Evolutionary conservation across 805 yeast genomes (phyloP).

Genomic region (Clavispora vitiphila): DNA sequence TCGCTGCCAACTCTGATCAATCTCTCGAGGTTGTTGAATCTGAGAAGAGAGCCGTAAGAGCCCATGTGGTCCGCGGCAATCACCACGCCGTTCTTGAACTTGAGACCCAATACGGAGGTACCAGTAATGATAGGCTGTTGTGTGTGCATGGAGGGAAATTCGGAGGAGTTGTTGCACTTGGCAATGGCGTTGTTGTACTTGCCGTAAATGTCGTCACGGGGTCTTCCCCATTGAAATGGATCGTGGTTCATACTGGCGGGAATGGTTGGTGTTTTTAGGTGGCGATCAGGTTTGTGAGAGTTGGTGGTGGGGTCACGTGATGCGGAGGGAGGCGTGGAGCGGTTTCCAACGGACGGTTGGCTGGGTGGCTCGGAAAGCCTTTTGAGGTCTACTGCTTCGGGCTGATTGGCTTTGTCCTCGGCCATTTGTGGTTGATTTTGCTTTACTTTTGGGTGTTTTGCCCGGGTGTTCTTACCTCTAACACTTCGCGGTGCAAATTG

Average conservation of each 20-base stretch:
- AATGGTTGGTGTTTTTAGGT: not conserved
- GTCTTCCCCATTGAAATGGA: slow-evolving; percentile 95
- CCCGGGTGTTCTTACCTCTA: no score
- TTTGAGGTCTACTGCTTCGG: no score
- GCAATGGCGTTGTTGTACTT: slow-evolving; percentile 71
- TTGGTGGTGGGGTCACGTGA: not conserved
- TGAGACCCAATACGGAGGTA: slow-evolving; percentile 88
- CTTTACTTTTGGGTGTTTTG: no score
- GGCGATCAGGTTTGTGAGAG: not conserved
- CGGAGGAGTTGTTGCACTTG: slow-evolving; percentile 37
- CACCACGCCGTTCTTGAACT: slow-evolving; percentile 83
- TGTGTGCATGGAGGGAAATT: slow-evolving; percentile 76
- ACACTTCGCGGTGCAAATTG: no score
- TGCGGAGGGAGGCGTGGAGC: no score
- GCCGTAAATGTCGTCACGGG: slow-evolving; percentile 78
- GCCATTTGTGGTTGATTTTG: no score
- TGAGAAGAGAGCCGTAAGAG: slow-evolving; percentile 87
- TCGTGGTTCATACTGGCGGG: slow-evolving; percentile 78
- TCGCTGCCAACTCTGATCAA: slow-evolving; percentile 76
- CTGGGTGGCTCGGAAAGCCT: no score
- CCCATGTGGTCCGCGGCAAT: slow-evolving; percentile 93
- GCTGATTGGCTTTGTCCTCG: no score
- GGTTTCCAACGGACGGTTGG: no score
- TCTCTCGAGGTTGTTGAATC: slow-evolving; percentile 83
- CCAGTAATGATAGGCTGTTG: slow-evolving; percentile 96